Percentiles rank a stretch among this genome's conserved stretches.
Conservation (phyloP, 345 rosid genomes). For the Psidium friedrichsthalianum region DNA sequence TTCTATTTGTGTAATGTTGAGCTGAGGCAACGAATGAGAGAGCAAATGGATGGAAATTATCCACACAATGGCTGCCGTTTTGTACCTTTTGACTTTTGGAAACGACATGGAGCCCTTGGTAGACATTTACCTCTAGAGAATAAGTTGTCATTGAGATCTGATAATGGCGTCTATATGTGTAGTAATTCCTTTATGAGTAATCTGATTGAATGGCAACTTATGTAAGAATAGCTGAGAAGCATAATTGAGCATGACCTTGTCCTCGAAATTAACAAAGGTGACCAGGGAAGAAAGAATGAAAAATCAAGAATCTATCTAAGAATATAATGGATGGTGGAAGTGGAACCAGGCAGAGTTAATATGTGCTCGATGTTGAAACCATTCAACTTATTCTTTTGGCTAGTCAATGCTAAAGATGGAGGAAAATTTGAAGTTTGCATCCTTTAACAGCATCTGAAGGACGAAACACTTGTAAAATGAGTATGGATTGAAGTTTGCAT, state of each 20-base stretch:
- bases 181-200: background rate
- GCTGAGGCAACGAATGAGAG: background rate
- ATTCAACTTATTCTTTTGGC: background rate
- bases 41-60: background rate
- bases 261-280: background rate
- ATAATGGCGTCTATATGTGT: background rate
- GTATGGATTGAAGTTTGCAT: background rate
- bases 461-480: background rate
- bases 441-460: background rate
- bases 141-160: background rate
- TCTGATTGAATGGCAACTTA: background rate
- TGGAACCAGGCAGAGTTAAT: background rate
- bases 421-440: background rate
- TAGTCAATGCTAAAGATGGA: background rate
- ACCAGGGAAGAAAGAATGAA: background rate
- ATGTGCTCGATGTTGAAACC: background rate
- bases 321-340: background rate
- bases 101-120: background rate
- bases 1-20: background rate
- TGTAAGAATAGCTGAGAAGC: background rate
- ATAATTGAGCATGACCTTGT: background rate
- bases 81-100: background rate
- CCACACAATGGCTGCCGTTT: background rate
- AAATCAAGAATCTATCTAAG: background rate
- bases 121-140: background rate